Evolutionary conservation across 345 rosid genomes (phyloP), one percentile per base, ranked within the genome.

Genomic region (Jatropha curcas): DNA sequence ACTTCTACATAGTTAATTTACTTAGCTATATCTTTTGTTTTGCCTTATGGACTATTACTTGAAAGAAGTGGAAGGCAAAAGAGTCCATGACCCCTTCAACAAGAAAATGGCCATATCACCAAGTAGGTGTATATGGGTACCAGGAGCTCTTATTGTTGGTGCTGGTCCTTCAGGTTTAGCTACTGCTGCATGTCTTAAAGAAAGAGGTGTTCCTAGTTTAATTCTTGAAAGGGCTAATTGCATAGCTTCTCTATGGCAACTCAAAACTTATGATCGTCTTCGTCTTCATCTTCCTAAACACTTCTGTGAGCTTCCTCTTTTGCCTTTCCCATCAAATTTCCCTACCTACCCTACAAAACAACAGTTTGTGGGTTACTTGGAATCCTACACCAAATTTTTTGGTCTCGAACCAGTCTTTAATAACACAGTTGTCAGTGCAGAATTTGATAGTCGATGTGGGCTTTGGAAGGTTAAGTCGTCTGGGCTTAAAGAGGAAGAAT

Each of bases 151-250:
- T 73, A 87, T 91, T 66, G 89, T 94, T 14, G 97, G 98, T 16
- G 94, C 92, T 1, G 98, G 98, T 2, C 97, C 97, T 2, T 87
- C 97, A 0, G 97, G 97, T 1, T 77, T 93, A 6, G 96, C 94
- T 27, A 67, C 83, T 1, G 93, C 94, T 0, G 94, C 94, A 24
- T 88, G 94, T 76, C 92, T 94, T 60, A 81, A 82, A 67, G 77
- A 84, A 16, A 85, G 72, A 74, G 88, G 86, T 17, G 70, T 94
- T 17, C 82, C 88, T 0, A 73, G 88, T 74, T 73, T 90, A 83
- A 88, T 91, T 71, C 89, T 94, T 3, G 98, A 94, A 72, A 84
- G 85, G 70, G 82, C 82, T 14, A 63, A 76, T 73, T 87, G 96
- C 57, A 80, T 94, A 71, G 97, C 92, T 24, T 88, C 97, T 22